Evolutionary conservation across 129 eudicot species (phyloP).

Genomic region (Ambrosia trifida): DNA sequence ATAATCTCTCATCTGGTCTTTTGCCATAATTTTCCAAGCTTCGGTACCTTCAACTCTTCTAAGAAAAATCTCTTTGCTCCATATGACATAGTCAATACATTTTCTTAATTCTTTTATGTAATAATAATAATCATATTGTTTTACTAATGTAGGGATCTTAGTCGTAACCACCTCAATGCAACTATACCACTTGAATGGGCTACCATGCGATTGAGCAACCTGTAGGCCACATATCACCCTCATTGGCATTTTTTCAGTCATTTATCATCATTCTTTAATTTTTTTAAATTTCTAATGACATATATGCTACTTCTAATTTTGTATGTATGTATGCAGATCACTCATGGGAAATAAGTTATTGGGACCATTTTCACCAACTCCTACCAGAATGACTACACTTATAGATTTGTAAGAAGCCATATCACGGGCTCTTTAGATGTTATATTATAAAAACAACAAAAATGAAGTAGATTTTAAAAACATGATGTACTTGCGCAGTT

Average conservation of each 20-base stretch:
- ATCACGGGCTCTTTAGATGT: conserved; percentile 10
- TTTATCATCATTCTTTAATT: not conserved
- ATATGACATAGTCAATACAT: conserved; percentile 6
- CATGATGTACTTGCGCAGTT: not conserved
- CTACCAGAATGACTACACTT: conserved; percentile 51
- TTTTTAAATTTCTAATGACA: not conserved
- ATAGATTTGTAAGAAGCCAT: too few relatives aligned
- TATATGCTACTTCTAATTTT: not conserved
- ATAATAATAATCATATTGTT: not conserved
- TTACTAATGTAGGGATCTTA: conserved; percentile 61
- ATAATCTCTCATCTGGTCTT: conserved; percentile 54
- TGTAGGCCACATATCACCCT: conserved; percentile 41
- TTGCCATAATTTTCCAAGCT: conserved; percentile 63
- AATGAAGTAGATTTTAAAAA: not conserved
- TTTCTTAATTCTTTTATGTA: not conserved
- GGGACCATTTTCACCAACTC: conserved; percentile 64
- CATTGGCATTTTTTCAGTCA: not conserved
- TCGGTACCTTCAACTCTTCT: conserved; percentile 57
- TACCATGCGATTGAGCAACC: conserved; percentile 51
- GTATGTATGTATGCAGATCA: conserved; percentile 51
- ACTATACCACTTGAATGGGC: conserved; percentile 61
- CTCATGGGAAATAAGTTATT: conserved; percentile 77
- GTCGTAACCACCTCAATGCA: conserved; percentile 63
- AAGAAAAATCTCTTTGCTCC: conserved; percentile 30
- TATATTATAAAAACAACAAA: not conserved